Conservation (phyloP, 495 filamentous ascomycete genomes). For the Hypoxylon fragiforme region DNA sequence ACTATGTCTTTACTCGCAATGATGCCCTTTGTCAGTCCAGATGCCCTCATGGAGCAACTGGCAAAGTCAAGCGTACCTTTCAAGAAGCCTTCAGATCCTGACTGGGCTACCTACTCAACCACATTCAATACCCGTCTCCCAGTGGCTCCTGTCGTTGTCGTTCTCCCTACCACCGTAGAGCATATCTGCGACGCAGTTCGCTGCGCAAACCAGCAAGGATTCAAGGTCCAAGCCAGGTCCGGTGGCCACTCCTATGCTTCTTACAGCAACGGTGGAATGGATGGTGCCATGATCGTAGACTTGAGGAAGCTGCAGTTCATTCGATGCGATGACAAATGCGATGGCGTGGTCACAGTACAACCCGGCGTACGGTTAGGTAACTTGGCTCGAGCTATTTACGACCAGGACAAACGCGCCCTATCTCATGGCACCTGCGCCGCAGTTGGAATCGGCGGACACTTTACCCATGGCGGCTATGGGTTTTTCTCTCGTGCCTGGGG, state of each 20-base stretch:
- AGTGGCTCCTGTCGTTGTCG: conserved; percentile 59
- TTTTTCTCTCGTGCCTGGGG: conserved; percentile 66
- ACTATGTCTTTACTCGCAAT: neutral
- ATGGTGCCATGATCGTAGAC: conserved; percentile 57
- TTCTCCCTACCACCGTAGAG: conserved; percentile 51
- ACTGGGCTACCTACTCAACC: conserved; percentile 38
- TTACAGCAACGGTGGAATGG: conserved; percentile 50
- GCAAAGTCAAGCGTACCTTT: neutral
- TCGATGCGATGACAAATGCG: neutral
- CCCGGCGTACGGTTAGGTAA: conserved; percentile 63
- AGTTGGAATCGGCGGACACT: conserved; percentile 71
- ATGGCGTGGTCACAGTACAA: conserved; percentile 55
- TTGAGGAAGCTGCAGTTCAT: conserved; percentile 47
- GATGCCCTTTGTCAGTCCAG: conserved; percentile 2
- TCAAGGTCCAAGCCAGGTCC: conserved; percentile 64
- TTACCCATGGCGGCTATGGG: conserved; percentile 70
- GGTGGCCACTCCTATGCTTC: conserved; percentile 75
- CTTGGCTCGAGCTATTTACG: conserved; percentile 55
- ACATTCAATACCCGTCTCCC: conserved; percentile 63
- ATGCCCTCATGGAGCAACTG: neutral
- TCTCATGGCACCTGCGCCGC: conserved; percentile 62
- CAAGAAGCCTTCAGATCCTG: conserved; percentile 2
- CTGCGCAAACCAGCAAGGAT: conserved; percentile 47
- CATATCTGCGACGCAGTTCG: conserved; percentile 57
- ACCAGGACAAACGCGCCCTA: conserved; percentile 58